These are phyloP conservation scores for Rheum nobile DNA, from an alignment of 148 eudicot species.

Conservation along the genomic window DNA sequence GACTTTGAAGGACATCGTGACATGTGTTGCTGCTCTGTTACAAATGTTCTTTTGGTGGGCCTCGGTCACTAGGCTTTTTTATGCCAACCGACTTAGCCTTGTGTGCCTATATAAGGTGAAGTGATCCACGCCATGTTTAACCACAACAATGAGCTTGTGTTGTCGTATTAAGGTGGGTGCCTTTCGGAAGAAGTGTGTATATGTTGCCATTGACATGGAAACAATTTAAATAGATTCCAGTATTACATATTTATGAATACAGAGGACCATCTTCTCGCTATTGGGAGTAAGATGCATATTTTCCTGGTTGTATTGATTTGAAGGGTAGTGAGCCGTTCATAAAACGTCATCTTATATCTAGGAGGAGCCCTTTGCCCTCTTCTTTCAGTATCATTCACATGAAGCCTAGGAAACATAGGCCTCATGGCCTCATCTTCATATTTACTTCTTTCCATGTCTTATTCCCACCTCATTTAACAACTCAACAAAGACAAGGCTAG, in stretches of 20 bases:
- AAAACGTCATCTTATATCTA: constrained; percentile 78
- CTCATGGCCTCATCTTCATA: constrained; percentile 31
- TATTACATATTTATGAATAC: neutral
- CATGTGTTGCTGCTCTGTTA: too few relatives aligned
- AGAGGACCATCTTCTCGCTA: constrained; percentile 21
- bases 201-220: too few relatives aligned
- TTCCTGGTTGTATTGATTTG: constrained; percentile 12
- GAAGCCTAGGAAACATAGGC: constrained; percentile 73
- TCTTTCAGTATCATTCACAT: constrained; percentile 50
- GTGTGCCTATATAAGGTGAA: too few relatives aligned
- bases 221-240: neutral
- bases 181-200: too few relatives aligned
- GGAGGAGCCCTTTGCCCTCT: constrained; percentile 74
- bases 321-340: constrained; percentile 36
- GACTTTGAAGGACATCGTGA: too few relatives aligned
- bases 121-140: too few relatives aligned
- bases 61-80: too few relatives aligned
- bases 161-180: too few relatives aligned
- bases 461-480: constrained; percentile 9
- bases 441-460: constrained; percentile 30
- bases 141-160: too few relatives aligned
- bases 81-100: too few relatives aligned
- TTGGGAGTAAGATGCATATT: constrained; percentile 22
- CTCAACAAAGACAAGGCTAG: neutral
- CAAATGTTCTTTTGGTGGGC: too few relatives aligned